phyloP scores from a whole-genome alignment of 805 yeast genomes.

The Kodamaea sagamina region DNA sequence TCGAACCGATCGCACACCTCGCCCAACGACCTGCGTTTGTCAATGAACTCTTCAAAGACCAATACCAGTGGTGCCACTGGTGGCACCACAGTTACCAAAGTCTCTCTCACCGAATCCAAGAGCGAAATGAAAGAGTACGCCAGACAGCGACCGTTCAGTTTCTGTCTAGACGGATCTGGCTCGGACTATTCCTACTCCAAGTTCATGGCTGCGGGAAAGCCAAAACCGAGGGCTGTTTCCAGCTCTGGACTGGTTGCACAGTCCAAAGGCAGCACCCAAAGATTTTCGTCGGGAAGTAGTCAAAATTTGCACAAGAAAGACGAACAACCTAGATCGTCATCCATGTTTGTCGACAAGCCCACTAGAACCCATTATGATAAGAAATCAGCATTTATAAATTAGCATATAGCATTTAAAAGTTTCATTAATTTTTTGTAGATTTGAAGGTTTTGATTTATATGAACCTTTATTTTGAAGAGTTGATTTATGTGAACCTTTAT shows the following conservation, averaged over 20 bases:
- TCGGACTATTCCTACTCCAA: conserved; percentile 23
- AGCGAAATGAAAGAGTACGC: conserved; percentile 21
- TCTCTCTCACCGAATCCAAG: conserved; percentile 12
- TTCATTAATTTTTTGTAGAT: too few species aligned
- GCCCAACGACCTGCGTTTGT: conserved; percentile 10
- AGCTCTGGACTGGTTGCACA: conserved; percentile 1
- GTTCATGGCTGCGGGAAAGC: conserved; percentile 6
- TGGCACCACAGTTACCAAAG: conserved; percentile 9
- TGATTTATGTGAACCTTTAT: too few species aligned
- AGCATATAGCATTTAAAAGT: conserved; percentile 2
- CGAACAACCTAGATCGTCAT: neutral
- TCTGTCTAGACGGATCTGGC: conserved; percentile 26
- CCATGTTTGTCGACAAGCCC: neutral
- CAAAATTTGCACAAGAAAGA: neutral
- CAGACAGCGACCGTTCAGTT: conserved; percentile 31
- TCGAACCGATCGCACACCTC: conserved; percentile 4
- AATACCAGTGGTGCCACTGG: conserved; percentile 8
- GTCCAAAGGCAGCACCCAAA: neutral
- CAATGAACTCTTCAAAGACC: conserved; percentile 7
- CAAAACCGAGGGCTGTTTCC: conserved; percentile 1
- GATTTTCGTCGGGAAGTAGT: neutral
- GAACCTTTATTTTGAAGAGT: too few species aligned
- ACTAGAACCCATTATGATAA: neutral
- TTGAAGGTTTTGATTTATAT: too few species aligned
- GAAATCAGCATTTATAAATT: neutral